Conservation (phyloP, 2,329 filamentous ascomycete species). For the Aspergillus pseudotamarii region DNA sequence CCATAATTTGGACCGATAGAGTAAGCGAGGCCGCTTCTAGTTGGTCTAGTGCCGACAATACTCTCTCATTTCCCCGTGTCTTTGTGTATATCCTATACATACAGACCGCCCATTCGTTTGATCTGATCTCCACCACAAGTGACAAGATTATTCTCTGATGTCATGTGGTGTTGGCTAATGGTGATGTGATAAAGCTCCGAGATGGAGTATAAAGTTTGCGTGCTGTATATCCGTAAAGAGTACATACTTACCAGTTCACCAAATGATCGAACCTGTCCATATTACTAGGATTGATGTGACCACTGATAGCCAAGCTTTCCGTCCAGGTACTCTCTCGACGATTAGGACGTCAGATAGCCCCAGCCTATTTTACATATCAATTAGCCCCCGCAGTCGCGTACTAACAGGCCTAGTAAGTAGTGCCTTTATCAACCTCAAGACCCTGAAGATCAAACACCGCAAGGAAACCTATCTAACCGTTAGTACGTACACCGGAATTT, state of each 20-base stretch:
- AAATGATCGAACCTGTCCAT: background rate
- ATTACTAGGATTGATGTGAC: background rate
- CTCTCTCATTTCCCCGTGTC: background rate
- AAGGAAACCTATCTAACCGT: background rate
- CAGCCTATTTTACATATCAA: background rate
- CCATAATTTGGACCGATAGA: background rate
- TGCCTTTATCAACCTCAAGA: background rate
- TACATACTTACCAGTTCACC: background rate
- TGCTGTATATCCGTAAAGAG: background rate
- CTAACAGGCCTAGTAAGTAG: background rate
- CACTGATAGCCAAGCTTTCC: background rate
- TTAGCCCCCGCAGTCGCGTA: background rate
- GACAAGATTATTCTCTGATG: background rate
- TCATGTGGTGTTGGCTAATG: background rate
- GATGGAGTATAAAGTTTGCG: background rate
- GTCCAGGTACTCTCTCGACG: background rate
- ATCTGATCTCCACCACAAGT: background rate
- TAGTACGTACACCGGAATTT: background rate
- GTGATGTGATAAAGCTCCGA: background rate
- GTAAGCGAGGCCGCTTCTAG: background rate
- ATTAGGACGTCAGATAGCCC: background rate
- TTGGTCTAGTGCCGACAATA: background rate
- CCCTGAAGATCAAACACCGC: conserved; percentile 10
- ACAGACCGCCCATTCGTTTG: conserved; percentile 3
- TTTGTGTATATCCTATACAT: background rate